phyloP scores from a whole-genome alignment of 2,329 filamentous ascomycete species.

The Trichoderma polysporum region DNA sequence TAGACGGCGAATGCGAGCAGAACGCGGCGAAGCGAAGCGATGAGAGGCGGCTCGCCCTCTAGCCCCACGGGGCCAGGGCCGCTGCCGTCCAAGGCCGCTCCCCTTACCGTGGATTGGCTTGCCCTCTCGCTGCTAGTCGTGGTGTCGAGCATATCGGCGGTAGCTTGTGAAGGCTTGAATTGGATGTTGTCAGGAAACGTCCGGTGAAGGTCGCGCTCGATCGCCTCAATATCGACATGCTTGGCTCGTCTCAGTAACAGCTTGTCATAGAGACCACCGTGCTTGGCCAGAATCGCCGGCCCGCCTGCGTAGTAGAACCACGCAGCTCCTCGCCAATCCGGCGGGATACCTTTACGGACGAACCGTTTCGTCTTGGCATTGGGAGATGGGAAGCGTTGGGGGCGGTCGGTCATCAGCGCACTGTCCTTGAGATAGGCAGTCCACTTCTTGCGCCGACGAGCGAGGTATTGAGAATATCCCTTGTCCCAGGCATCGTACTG shows the following conservation, averaged over 20 bases:
- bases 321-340: conserved; percentile 89
- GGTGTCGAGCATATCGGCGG: conserved; percentile 31
- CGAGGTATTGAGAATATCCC: conserved; percentile 72
- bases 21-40: conserved; percentile 78
- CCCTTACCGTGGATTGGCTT: conserved; percentile 40
- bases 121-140: conserved; percentile 33
- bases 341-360: conserved; percentile 88
- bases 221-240: conserved; percentile 77
- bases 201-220: conserved; percentile 88
- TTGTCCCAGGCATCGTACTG: conserved; percentile 82
- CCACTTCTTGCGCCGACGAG: conserved; percentile 80
- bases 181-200: conserved; percentile 93
- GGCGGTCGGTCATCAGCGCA: conserved; percentile 68
- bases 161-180: conserved; percentile 65
- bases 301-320: conserved; percentile 98
- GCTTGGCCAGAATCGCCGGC: conserved; percentile 71
- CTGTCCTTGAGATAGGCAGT: conserved; percentile 71
- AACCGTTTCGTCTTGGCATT: conserved; percentile 85
- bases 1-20: conserved; percentile 87
- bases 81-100: conserved; percentile 36
- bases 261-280: conserved; percentile 73
- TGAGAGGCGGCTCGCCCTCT: conserved; percentile 69
- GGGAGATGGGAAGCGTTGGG: conserved; percentile 75
- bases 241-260: conserved; percentile 66
- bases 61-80: conserved; percentile 37